Conservation (phyloP, 164 flowering plant species). For the Liquidambar formosana region DNA sequence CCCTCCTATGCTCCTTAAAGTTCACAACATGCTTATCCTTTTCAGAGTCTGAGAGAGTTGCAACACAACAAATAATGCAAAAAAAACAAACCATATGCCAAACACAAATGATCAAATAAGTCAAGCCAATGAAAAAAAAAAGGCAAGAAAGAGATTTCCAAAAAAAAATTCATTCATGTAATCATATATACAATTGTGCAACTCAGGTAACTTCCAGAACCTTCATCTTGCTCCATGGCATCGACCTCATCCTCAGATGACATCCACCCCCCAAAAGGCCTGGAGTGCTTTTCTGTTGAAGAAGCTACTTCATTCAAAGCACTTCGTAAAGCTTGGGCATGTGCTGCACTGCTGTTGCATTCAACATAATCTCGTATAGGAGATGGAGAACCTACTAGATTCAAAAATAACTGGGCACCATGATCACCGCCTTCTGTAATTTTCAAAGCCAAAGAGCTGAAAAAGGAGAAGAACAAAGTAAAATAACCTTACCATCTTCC, state of each 20-base stretch:
- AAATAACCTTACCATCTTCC: neutral
- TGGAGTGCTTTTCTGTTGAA: neutral
- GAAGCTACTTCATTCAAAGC: slow-evolving; percentile 5
- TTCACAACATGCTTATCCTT: neutral
- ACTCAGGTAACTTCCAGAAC: neutral
- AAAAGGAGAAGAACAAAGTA: neutral
- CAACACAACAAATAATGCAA: neutral
- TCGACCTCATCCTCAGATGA: neutral
- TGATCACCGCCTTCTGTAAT: neutral
- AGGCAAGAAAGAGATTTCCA: no score
- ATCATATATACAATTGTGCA: neutral
- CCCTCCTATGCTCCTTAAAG: neutral
- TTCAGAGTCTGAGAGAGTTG: neutral
- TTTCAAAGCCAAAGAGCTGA: neutral
- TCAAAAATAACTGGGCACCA: neutral
- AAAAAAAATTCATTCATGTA: neutral
- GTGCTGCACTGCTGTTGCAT: neutral
- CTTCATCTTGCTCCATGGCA: neutral
- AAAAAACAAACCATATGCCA: neutral
- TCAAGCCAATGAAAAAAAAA: neutral
- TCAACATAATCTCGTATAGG: neutral
- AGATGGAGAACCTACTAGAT: neutral
- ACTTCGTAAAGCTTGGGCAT: neutral
- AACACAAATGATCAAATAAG: neutral
- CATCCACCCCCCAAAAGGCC: neutral